Conservation (phyloP, 345 rosid genomes). For the Bruguiera sexangula region DNA sequence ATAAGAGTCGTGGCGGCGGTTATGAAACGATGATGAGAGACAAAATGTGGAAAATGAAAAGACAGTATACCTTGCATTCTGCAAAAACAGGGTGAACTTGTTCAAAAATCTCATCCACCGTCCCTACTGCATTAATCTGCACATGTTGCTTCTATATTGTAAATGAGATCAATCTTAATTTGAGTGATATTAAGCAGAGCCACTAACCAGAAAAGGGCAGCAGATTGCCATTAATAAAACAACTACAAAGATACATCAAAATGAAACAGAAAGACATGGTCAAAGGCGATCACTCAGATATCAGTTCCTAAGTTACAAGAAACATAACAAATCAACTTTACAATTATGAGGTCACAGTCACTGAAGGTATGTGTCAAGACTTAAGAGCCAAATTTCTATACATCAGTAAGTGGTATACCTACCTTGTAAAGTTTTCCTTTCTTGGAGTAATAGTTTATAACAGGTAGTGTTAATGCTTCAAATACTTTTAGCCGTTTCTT, state of each 20-base stretch:
- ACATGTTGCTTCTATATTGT: constrained; percentile 17
- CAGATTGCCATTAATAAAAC: not conserved
- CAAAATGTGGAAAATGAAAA: not conserved
- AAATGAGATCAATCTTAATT: not conserved
- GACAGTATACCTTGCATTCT: constrained; percentile 44
- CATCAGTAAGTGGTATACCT: constrained; percentile 1
- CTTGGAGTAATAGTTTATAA: constrained; percentile 62
- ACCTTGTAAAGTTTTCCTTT: constrained; percentile 76
- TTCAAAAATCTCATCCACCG: constrained; percentile 78
- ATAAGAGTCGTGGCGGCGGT: no score
- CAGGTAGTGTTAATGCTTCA: constrained; percentile 59
- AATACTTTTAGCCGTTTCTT: constrained; percentile 25
- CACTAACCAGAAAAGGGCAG: not conserved
- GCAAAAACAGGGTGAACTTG: constrained; percentile 61
- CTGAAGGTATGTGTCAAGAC: not conserved
- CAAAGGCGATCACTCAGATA: not conserved
- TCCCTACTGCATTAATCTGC: constrained; percentile 85
- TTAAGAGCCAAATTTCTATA: no score
- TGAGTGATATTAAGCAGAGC: not conserved
- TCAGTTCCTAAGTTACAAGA: not conserved
- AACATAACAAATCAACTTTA: not conserved
- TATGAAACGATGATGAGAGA: not conserved
- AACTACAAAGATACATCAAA: not conserved
- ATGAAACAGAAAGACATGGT: not conserved
- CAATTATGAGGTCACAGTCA: not conserved